Conservation (phyloP, 331 rosid species). For the Pyrus hybrid region DNA sequence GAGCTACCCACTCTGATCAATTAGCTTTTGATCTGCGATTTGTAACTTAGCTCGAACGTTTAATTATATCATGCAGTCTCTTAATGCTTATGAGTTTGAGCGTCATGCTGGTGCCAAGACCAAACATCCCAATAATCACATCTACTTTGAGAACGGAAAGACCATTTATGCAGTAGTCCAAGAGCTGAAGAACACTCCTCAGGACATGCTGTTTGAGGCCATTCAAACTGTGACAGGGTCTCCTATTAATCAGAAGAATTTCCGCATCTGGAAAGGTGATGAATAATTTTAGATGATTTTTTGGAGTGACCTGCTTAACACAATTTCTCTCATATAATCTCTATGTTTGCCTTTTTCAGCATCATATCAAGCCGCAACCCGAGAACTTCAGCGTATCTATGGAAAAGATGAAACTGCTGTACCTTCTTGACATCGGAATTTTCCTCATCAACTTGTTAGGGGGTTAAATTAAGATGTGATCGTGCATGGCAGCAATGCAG, state of each 20-base stretch:
- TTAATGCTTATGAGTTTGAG: slow-evolving; percentile 93
- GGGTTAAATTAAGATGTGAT: neutral
- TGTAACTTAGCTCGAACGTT: slow-evolving; percentile 14
- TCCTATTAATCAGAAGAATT: slow-evolving; percentile 70
- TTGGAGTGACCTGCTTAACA: neutral
- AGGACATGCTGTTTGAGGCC: slow-evolving; percentile 74
- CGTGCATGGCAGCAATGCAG: slow-evolving; percentile 21
- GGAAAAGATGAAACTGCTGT: slow-evolving; percentile 67
- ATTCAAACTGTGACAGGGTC: slow-evolving; percentile 81
- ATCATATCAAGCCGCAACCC: slow-evolving; percentile 90
- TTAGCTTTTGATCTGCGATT: neutral
- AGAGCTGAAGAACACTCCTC: slow-evolving; percentile 88
- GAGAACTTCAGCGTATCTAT: slow-evolving; percentile 94
- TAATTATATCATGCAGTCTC: slow-evolving; percentile 51
- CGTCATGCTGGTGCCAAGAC: slow-evolving; percentile 95
- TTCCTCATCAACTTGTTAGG: slow-evolving; percentile 11
- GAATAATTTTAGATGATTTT: slow-evolving; percentile 1
- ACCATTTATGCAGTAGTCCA: slow-evolving; percentile 88
- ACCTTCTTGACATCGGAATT: slow-evolving; percentile 45
- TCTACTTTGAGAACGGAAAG: slow-evolving; percentile 87
- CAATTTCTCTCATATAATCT: neutral
- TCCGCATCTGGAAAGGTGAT: slow-evolving; percentile 82
- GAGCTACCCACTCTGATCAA: too few species aligned
- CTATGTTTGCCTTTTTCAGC: slow-evolving; percentile 33
- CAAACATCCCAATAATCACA: slow-evolving; percentile 93